Evolutionary conservation across 192 early-diverging fungal genomes (phyloP).

Genomic region (Coemansia sp.): DNA sequence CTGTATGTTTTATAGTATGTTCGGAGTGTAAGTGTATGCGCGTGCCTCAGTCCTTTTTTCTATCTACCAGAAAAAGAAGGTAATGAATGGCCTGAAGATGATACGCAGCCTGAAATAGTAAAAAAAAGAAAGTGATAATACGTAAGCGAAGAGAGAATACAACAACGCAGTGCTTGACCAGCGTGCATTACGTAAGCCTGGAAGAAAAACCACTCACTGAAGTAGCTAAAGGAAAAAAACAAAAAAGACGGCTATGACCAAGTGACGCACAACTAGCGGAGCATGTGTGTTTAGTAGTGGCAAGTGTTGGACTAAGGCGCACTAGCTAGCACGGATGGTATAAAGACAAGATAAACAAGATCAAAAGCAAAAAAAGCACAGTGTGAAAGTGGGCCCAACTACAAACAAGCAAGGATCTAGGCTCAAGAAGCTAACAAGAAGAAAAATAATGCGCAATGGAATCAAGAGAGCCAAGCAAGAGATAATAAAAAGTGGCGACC

Average conservation of each 20-base stretch:
- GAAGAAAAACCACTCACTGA: not conserved
- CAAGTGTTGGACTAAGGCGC: not conserved
- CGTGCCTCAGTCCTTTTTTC: not conserved
- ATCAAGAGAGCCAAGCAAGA: not conserved
- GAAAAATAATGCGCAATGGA: slow-evolving; percentile 1
- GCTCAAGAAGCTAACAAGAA: not conserved
- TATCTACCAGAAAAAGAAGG: not conserved
- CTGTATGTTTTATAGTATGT: not conserved
- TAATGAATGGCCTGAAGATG: not conserved
- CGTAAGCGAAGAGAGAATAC: not conserved
- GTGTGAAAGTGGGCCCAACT: not conserved
- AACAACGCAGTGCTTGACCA: not conserved
- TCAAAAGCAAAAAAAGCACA: not conserved
- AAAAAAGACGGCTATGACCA: not conserved
- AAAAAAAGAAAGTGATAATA: not conserved
- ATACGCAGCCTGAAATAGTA: not conserved
- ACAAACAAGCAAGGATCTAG: slow-evolving; percentile 3
- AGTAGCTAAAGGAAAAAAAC: not conserved
- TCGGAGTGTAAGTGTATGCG: not conserved
- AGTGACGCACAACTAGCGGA: no score
- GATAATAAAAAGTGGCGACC: not conserved
- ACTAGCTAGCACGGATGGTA: not conserved
- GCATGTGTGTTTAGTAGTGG: no score
- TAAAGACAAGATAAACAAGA: slow-evolving; percentile 5
- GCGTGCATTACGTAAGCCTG: not conserved